Percentiles rank a stretch among this genome's conserved stretches.
Evolutionary conservation across 306 rosid species (phyloP).

Genomic region (Astragalus membranaceus): DNA sequence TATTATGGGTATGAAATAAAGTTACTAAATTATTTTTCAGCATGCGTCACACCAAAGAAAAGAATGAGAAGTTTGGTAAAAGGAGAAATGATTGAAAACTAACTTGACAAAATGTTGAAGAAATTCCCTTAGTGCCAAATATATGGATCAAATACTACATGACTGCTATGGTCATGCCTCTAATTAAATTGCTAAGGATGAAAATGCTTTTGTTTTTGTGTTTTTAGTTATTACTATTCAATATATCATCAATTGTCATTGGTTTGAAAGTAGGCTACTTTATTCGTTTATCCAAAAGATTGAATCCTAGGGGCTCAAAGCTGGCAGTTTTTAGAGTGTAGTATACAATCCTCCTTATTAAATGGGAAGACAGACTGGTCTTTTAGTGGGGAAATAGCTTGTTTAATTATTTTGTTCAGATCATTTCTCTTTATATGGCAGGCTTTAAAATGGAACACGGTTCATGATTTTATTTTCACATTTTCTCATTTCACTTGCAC

Average conservation of each 20-base stretch:
- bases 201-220: conserved; percentile 4
- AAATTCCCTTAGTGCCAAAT: neutral
- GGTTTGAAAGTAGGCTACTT: conserved; percentile 1
- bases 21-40: neutral
- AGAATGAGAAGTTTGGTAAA: neutral
- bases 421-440: neutral
- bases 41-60: neutral
- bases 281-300: neutral
- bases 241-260: neutral
- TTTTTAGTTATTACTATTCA: neutral
- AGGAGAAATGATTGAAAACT: neutral
- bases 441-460: neutral
- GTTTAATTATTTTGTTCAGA: neutral
- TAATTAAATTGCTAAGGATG: neutral
- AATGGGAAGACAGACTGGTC: neutral
- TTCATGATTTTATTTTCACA: neutral
- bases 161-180: neutral
- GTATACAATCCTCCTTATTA: neutral
- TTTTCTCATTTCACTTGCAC: conserved; percentile 4
- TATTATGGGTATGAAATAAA: neutral
- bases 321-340: neutral
- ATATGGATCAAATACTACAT: neutral
- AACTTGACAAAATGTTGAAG: conserved; percentile 6
- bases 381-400: neutral
- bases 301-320: neutral